Evolutionary conservation across 164 flowering plant genomes (phyloP), one percentile per base, ranked within the genome.

Genomic region (Cinnamomum chago): DNA sequence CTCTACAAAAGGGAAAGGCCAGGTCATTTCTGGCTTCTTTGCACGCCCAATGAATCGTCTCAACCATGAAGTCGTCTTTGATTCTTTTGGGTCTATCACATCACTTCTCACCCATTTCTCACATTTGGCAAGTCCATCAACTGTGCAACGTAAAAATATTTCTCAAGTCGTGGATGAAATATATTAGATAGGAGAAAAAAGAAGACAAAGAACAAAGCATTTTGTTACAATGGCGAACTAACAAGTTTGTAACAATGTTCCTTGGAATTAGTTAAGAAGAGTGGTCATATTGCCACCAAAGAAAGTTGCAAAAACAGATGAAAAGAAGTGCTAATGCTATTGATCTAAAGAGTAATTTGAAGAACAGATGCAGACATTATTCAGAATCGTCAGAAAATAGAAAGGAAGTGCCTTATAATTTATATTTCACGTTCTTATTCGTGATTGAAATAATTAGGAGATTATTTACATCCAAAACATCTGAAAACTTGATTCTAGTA

Each of bases 1-100:
- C 84, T 95, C 97, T 35, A 77, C 81, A 78, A 95, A 95, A 66
- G 99, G 94, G 83, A 87, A 95, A 47, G 97, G 95, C 99, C 96
- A 95, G 35, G 90, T 86, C 76, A 95, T 88, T 77, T 88, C 92
- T 25, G 95, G 95, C 83, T 90, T 95, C 79, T 90, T 89, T 71
- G 88, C 88, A 72, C 95, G 96, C 67, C 99, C 99, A 52, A 93
- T 90, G 80, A 95, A 90, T 67, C 99, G 81, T 76, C 86, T 82
- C 82, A 95, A 87, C 99, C 99, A 95, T 51, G 93, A 95, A 65
- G 87, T 83, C 76, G 92, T 85, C 85, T 90, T 92, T 51, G 96
- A 84, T 77, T 92, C 97, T 80, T 86, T 89, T 67, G 90, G 68
- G 73, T 89, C 90, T 5, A 80, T 82, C 60, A 79, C 71, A 78